A percentile compares a stretch with the other conserved stretches of the same genome.
These are phyloP conservation scores for Talaromyces wortmannii DNA, from an alignment of 495 filamentous ascomycete species.

Conservation along the genomic window DNA sequence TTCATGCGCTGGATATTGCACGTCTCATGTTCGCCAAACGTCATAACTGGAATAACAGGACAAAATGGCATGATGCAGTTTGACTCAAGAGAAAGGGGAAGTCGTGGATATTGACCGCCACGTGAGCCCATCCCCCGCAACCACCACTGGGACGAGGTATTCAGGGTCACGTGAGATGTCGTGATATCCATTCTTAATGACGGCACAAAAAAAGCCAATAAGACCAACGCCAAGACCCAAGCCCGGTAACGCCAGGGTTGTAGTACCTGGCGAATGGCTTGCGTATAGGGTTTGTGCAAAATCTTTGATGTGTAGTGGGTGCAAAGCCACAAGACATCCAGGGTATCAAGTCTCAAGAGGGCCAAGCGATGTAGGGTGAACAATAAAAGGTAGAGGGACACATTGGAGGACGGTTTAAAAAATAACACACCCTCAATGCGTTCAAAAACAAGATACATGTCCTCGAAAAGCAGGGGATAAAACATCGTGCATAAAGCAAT, in stretches of 20 bases:
- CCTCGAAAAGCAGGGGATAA: no score
- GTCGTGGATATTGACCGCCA: background rate
- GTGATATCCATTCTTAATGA: slow-evolving; percentile 21
- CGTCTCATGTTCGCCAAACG: background rate
- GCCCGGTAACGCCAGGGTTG: background rate
- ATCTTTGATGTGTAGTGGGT: slow-evolving; percentile 7
- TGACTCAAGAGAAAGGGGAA: background rate
- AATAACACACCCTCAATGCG: no score
- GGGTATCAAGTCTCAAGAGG: background rate
- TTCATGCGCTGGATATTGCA: background rate
- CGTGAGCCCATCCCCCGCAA: background rate
- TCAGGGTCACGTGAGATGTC: slow-evolving; percentile 35
- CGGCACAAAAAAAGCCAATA: slow-evolving; percentile 17
- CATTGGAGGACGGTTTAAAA: no score
- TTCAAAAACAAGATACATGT: no score
- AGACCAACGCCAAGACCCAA: background rate
- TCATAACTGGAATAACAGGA: background rate
- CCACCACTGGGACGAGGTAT: slow-evolving; percentile 6
- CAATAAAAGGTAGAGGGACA: no score
- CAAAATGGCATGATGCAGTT: background rate
- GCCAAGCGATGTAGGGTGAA: no score
- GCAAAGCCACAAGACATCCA: background rate
- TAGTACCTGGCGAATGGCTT: background rate
- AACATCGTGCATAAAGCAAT: no score
- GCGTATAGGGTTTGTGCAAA: background rate